Conservation (phyloP, 352 stramenopile genomes). For the Globisporangium alternatum region DNA sequence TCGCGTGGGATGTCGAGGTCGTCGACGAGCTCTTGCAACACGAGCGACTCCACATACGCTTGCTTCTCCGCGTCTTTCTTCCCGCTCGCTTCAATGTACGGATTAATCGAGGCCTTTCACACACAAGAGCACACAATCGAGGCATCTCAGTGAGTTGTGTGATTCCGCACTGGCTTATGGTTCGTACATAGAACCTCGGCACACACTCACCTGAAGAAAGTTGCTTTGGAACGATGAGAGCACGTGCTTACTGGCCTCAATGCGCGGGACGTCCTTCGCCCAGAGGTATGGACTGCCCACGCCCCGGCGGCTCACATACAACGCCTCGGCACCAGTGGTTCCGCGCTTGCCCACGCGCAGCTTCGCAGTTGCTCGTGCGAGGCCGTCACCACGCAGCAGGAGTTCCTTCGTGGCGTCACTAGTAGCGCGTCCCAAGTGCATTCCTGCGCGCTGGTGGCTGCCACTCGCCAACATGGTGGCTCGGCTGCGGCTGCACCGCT, state of each 20-base stretch:
- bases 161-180: neutral
- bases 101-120: slow-evolving; percentile 46
- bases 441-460: slow-evolving; percentile 17
- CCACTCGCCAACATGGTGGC: neutral
- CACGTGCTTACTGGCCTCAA: slow-evolving; percentile 48
- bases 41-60: slow-evolving; percentile 63
- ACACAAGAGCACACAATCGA: neutral
- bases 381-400: slow-evolving; percentile 25
- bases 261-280: slow-evolving; percentile 67
- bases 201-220: slow-evolving; percentile 41
- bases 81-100: slow-evolving; percentile 22
- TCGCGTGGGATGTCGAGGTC: slow-evolving; percentile 62
- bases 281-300: slow-evolving; percentile 65
- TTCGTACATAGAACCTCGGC: neutral
- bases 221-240: slow-evolving; percentile 46
- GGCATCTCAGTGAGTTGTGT: neutral
- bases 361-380: slow-evolving; percentile 13
- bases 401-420: slow-evolving; percentile 41
- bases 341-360: slow-evolving; percentile 34
- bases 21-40: slow-evolving; percentile 59
- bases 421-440: slow-evolving; percentile 54
- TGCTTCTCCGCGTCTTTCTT: slow-evolving; percentile 44
- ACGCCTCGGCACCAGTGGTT: slow-evolving; percentile 21
- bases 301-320: slow-evolving; percentile 33
- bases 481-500: too few species aligned